A percentile compares a stretch with the other conserved stretches of the same genome.
Evolutionary conservation across 2,329 filamentous ascomycete species (phyloP).

Genomic region (Clonostachys rosea): DNA sequence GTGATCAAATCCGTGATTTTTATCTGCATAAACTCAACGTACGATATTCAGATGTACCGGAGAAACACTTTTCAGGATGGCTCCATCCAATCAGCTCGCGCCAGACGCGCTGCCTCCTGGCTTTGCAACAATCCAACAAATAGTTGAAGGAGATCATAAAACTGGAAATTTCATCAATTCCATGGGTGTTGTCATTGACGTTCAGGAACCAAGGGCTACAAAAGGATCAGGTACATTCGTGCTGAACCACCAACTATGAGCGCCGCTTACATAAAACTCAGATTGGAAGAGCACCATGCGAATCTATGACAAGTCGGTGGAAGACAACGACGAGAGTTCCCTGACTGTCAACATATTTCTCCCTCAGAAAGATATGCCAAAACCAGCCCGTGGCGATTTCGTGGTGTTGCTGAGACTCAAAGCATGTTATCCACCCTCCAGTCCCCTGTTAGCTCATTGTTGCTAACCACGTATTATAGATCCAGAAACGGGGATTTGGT

Average conservation of each 20-base stretch:
- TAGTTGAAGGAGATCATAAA: slow-evolving; percentile 21
- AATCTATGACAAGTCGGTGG: slow-evolving; percentile 52
- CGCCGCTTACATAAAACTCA: slow-evolving; percentile 15
- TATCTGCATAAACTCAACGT: neutral
- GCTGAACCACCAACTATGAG: neutral
- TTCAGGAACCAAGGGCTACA: slow-evolving; percentile 45
- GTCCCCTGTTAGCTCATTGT: no score
- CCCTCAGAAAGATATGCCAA: slow-evolving; percentile 39
- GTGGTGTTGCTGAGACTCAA: slow-evolving; percentile 46
- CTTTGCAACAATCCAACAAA: slow-evolving; percentile 1
- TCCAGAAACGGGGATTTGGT: slow-evolving; percentile 26
- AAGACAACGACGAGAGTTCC: slow-evolving; percentile 23
- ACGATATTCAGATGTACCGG: no score
- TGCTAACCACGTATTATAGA: slow-evolving; percentile 15
- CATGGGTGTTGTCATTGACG: slow-evolving; percentile 68
- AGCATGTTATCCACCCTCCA: slow-evolving; percentile 24
- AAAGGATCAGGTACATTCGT: slow-evolving; percentile 41
- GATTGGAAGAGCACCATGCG: slow-evolving; percentile 58
- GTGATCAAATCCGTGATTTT: neutral
- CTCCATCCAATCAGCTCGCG: neutral
- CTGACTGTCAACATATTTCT: slow-evolving; percentile 57
- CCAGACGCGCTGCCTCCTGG: neutral
- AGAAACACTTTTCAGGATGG: neutral
- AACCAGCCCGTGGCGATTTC: slow-evolving; percentile 31
- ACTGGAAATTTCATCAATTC: slow-evolving; percentile 43